These are phyloP conservation scores for Russula foetens DNA, from an alignment of 768 basidiomycete species.

Conservation along the genomic window DNA sequence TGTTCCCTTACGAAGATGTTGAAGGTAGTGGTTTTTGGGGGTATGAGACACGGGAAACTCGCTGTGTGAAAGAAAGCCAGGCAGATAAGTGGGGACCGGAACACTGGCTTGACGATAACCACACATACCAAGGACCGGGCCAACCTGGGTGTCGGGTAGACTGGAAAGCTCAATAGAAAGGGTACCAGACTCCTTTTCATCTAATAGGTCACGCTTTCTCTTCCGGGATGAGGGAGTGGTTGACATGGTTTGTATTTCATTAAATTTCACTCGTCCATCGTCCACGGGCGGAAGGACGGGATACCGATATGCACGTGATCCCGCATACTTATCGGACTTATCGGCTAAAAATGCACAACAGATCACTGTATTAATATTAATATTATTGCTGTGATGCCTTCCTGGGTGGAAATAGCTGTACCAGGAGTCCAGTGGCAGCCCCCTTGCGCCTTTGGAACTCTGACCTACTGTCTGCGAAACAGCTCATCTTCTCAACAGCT, in stretches of 20 bases:
- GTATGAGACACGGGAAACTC: slow-evolving; percentile 57
- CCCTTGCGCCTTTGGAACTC: too few relatives aligned
- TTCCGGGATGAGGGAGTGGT: slow-evolving; percentile 25
- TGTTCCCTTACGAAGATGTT: slow-evolving; percentile 42
- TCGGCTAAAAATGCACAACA: too few relatives aligned
- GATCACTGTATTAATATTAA: too few relatives aligned
- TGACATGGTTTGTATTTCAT: not conserved
- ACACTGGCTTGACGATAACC: not conserved
- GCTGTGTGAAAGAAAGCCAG: slow-evolving; percentile 29
- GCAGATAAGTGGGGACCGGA: not conserved
- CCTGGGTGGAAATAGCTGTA: too few relatives aligned
- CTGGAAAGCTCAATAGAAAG: slow-evolving; percentile 32
- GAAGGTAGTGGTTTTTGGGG: slow-evolving; percentile 53
- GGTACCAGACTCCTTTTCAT: slow-evolving; percentile 27
- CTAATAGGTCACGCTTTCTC: slow-evolving; percentile 36
- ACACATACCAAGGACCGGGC: slow-evolving; percentile 46
- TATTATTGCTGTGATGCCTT: too few relatives aligned
- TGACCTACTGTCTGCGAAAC: too few relatives aligned
- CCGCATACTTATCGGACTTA: too few relatives aligned
- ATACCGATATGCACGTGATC: too few relatives aligned
- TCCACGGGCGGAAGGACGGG: too few relatives aligned
- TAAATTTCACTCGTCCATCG: too few relatives aligned
- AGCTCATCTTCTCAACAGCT: too few relatives aligned
- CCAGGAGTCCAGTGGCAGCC: too few relatives aligned
- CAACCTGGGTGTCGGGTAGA: slow-evolving; percentile 32